phyloP scores from a whole-genome alignment of 2,329 filamentous ascomycete species.

The Orbilia oligospora region DNA sequence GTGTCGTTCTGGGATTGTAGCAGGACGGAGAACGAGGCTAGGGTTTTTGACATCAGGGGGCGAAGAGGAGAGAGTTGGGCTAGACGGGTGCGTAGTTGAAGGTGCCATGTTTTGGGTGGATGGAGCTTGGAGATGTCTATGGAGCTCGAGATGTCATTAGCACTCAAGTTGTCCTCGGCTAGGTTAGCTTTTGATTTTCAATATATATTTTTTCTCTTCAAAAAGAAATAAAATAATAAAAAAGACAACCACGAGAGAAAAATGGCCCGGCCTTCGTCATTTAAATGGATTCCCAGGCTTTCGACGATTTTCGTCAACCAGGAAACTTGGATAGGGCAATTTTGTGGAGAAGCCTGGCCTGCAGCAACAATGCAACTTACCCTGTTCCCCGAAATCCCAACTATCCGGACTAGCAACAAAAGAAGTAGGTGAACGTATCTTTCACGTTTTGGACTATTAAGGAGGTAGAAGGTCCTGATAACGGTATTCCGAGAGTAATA shows the following conservation, averaged over 20 bases:
- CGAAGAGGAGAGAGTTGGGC: conserved; percentile 48
- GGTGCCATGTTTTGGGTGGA: conserved; percentile 49
- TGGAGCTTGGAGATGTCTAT: conserved; percentile 24
- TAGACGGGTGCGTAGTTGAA: conserved; percentile 51
- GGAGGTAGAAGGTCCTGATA: conserved; percentile 46
- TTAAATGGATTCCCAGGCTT: conserved; percentile 42
- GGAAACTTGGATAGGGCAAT: conserved; percentile 45
- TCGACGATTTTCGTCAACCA: conserved; percentile 34
- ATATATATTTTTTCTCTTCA: neutral
- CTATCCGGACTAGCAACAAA: conserved; percentile 49
- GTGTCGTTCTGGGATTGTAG: conserved; percentile 72
- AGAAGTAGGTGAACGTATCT: conserved; percentile 51
- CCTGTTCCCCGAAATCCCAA: conserved; percentile 44
- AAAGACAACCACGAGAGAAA: neutral
- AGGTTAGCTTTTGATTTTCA: neutral
- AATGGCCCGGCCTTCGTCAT: conserved; percentile 19
- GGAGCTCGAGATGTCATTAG: conserved; percentile 28
- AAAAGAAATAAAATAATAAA: neutral
- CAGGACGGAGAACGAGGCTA: conserved; percentile 71
- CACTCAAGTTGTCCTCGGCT: neutral
- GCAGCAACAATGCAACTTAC: conserved; percentile 42
- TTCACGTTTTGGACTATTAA: conserved; percentile 51
- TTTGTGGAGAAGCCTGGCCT: conserved; percentile 60
- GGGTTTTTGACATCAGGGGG: conserved; percentile 48
- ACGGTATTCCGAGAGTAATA: conserved; percentile 36